Base-by-base conservation (phyloP, 257 asterid species). In the Solanum chmielewskii region DNA sequence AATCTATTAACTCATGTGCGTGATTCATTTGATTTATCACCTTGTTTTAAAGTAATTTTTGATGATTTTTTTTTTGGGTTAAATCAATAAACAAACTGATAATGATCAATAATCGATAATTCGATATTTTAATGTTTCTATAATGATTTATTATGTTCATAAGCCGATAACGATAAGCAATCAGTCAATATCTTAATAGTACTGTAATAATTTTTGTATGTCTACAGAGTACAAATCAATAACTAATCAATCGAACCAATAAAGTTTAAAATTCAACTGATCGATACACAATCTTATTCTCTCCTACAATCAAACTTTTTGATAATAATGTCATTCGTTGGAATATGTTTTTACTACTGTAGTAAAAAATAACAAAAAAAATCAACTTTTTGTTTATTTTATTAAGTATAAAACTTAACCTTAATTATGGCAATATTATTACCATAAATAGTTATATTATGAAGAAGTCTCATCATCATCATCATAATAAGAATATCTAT, bases 261-360 rank as follows among this genome's bases (percentile, higher is more conserved):
- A 6, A 15, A 49, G 9, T 49, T 49, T 49, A 49, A 49, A 49
- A 15, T 49, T 49, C 21, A 52, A 52, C 23, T 16, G 62, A 52
- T 16, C 0, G 0, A 52, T 52, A 52, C 10, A 0, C 62, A 16
- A 52, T 0, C 23, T 3, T 52, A 16, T 52, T 56, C 11, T 56
- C 2, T 3, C 20, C 7, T 18, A 7, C 64, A 56, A 3, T 56
- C 4, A 18, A 56, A 7, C n/a, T 18, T 52, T 52, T 52, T 23
- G 2, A 18, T 56, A 9, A 18, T 18, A 56, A 18, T 56, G 7
- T 56, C 11, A 1, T 2, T 56, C 2, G n/a, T 18, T 18, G 9
- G 1, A 52, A 52, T 52, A 56, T 56, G n/a, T 56, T 56, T 18
- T 56, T 18, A 56, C n/a, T 7, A 4, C n/a, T 18, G 18, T 56